These are phyloP conservation scores for Aureobasidium sp. DNA, from an alignment of 2,329 filamentous ascomycete species.

Conservation along the genomic window DNA sequence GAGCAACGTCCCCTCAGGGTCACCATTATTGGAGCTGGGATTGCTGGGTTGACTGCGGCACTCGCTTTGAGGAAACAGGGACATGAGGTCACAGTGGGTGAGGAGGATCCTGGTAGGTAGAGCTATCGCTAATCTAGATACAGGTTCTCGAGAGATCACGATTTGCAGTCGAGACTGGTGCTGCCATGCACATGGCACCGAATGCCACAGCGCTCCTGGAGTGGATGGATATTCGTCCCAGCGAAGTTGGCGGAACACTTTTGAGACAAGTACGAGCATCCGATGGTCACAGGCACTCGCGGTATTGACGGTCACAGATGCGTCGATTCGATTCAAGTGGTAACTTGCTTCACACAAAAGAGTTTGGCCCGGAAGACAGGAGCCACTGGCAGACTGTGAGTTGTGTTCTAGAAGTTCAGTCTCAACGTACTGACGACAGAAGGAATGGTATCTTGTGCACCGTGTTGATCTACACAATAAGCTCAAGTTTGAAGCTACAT, in stretches of 20 bases:
- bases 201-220: slow-evolving; percentile 10
- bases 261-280: neutral
- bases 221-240: slow-evolving; percentile 8
- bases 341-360: neutral
- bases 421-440: neutral
- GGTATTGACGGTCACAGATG: neutral
- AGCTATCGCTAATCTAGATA: neutral
- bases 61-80: slow-evolving; percentile 14
- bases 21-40: slow-evolving; percentile 16
- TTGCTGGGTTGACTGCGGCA: slow-evolving; percentile 16
- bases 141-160: slow-evolving; percentile 12
- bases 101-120: neutral
- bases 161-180: slow-evolving; percentile 7
- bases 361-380: slow-evolving; percentile 2
- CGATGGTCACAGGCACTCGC: too few relatives aligned
- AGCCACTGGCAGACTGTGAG: slow-evolving; percentile 6
- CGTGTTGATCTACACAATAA: slow-evolving; percentile 13
- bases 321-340: slow-evolving; percentile 1
- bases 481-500: slow-evolving; percentile 3
- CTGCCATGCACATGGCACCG: slow-evolving; percentile 14
- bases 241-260: slow-evolving; percentile 7
- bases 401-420: too few relatives aligned
- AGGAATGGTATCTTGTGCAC: slow-evolving; percentile 13
- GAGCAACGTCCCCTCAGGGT: slow-evolving; percentile 12
- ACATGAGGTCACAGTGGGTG: slow-evolving; percentile 7